Percentiles rank a stretch among this genome's conserved stretches.
Conservation (phyloP, 73 alveolate species). For the Breviolum minutum region DNA sequence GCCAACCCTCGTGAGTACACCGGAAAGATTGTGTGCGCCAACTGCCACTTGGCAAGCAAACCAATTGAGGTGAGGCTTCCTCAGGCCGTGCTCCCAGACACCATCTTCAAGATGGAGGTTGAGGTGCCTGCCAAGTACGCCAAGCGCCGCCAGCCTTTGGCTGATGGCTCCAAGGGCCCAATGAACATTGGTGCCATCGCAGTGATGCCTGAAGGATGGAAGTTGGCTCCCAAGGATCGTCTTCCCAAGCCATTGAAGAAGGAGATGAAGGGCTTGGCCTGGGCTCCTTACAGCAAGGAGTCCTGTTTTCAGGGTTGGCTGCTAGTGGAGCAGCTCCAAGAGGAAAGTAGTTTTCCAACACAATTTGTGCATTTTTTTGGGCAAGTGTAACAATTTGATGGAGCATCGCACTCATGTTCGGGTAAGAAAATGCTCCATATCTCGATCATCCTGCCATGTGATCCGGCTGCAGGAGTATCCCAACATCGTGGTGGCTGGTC, state of each 20-base stretch:
- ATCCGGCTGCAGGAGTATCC: background rate
- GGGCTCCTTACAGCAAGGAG: conserved; percentile 61
- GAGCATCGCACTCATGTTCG: too few species aligned
- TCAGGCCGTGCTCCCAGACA: conserved; percentile 60
- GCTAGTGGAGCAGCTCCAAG: background rate
- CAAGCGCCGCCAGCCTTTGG: conserved; percentile 54
- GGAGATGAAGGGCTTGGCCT: conserved; percentile 82
- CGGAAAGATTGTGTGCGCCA: conserved; percentile 78
- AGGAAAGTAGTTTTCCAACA: background rate
- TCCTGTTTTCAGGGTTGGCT: background rate
- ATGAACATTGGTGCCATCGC: conserved; percentile 64
- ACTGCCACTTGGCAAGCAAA: conserved; percentile 52
- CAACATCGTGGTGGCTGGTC: conserved; percentile 72
- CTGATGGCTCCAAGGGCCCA: conserved; percentile 59
- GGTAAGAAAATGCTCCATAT: too few species aligned
- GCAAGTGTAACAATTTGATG: too few species aligned
- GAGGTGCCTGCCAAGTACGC: conserved; percentile 64
- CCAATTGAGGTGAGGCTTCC: conserved; percentile 42
- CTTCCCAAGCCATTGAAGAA: conserved; percentile 56
- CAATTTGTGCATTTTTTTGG: background rate
- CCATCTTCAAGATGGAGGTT: conserved; percentile 49
- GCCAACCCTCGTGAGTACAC: conserved; percentile 91
- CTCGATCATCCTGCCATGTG: too few species aligned
- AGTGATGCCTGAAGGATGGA: conserved; percentile 74
- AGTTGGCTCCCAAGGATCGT: conserved; percentile 83